phyloP scores from a whole-genome alignment of 1,284 basidiomycete genomes.

The Microstroma glucosiphilum region DNA sequence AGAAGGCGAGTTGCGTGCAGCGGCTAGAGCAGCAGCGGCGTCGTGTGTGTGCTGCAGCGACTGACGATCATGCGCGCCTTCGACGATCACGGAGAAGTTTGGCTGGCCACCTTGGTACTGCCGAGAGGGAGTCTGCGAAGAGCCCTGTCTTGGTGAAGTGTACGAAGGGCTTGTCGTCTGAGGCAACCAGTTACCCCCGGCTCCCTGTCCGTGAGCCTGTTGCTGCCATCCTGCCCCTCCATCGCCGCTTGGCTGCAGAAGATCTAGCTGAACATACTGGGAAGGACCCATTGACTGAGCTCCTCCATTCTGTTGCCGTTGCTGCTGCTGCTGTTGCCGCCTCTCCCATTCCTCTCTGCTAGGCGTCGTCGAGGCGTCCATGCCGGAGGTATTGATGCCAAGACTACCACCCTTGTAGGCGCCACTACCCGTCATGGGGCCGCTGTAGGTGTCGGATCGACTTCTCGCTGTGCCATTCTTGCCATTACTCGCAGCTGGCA shows the following conservation, averaged over 20 bases:
- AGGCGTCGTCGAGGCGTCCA: slow-evolving; percentile 22
- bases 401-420: background rate
- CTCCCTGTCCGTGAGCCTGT: slow-evolving; percentile 16
- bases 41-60: slow-evolving; percentile 10
- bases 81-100: slow-evolving; percentile 16
- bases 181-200: too few species aligned
- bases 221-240: slow-evolving; percentile 16
- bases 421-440: background rate
- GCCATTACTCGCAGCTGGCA: slow-evolving; percentile 1
- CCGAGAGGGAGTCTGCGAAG: slow-evolving; percentile 2
- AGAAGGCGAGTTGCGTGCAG: slow-evolving; percentile 1
- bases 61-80: slow-evolving; percentile 14
- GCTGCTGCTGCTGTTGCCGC: slow-evolving; percentile 55
- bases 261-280: background rate
- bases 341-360: slow-evolving; percentile 52
- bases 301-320: slow-evolving; percentile 17
- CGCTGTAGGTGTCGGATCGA: slow-evolving; percentile 59
- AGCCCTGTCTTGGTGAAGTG: slow-evolving; percentile 4
- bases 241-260: slow-evolving; percentile 7
- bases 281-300: too few species aligned
- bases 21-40: background rate
- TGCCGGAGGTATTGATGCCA: too few species aligned
- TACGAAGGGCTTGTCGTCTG: slow-evolving; percentile 17
- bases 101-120: background rate
- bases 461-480: slow-evolving; percentile 55